Conservation (phyloP, 371 early-diverging fungal species). For the Chytridium lagenaria region DNA sequence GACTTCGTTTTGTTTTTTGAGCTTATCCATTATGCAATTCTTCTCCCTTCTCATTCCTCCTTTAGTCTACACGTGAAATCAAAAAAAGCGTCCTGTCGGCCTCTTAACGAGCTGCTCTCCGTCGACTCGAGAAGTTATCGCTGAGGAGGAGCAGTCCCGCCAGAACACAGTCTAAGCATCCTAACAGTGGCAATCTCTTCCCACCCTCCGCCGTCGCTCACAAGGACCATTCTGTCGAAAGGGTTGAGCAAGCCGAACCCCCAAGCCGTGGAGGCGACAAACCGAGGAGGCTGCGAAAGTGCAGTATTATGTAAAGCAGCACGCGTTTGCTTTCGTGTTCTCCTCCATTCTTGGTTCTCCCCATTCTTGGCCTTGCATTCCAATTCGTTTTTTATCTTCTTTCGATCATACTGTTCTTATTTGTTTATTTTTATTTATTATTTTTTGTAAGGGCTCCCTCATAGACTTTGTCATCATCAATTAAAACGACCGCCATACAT, state of each 20-base stretch:
- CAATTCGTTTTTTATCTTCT: neutral
- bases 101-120: too few relatives aligned
- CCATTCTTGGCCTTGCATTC: neutral
- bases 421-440: neutral
- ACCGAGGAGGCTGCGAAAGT: conserved; percentile 25
- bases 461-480: neutral
- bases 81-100: conserved; percentile 29
- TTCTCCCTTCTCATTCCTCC: too few relatives aligned
- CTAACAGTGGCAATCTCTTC: neutral
- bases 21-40: too few relatives aligned
- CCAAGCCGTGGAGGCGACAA: conserved; percentile 17
- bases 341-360: conserved; percentile 4
- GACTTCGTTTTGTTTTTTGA: too few relatives aligned
- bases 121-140: too few relatives aligned
- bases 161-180: neutral
- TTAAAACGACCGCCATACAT: neutral
- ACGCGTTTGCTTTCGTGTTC: neutral
- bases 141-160: conserved; percentile 37
- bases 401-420: neutral
- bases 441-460: neutral
- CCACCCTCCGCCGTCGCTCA: neutral
- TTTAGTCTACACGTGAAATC: too few relatives aligned
- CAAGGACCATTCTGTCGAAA: neutral
- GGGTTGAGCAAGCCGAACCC: neutral
- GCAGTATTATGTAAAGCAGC: conserved; percentile 20